A percentile compares a stretch with the other conserved stretches of the same genome.
phyloP scores from a whole-genome alignment of 257 asterid species.

The Marsdenia floribunda region DNA sequence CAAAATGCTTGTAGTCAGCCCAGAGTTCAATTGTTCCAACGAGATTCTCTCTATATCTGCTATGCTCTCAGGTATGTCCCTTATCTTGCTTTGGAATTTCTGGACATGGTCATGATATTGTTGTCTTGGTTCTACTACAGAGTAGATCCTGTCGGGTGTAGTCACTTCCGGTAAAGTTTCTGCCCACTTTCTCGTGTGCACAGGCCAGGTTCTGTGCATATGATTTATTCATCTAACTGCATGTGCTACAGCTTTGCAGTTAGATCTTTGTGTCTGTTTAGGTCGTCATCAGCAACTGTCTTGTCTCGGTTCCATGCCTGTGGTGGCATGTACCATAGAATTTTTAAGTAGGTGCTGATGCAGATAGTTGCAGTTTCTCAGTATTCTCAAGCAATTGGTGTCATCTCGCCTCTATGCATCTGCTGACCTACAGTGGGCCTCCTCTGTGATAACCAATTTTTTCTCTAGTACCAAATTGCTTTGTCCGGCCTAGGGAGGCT shows the following conservation, averaged over 20 bases:
- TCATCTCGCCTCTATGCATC: slow-evolving; percentile 98
- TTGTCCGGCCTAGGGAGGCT: slow-evolving; percentile 99
- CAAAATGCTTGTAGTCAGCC: slow-evolving; percentile 93
- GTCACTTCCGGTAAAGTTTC: neutral
- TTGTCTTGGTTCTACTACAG: slow-evolving; percentile 5
- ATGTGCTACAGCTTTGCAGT: slow-evolving; percentile 40
- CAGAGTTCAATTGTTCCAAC: slow-evolving; percentile 86
- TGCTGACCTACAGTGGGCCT: slow-evolving; percentile 99
- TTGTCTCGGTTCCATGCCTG: slow-evolving; percentile 86
- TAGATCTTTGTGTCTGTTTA: slow-evolving; percentile 52
- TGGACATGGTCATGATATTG: slow-evolving; percentile 5
- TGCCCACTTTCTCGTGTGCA: slow-evolving; percentile 30
- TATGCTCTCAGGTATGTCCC: slow-evolving; percentile 82
- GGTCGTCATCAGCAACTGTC: slow-evolving; percentile 94
- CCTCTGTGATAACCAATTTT: slow-evolving; percentile 98
- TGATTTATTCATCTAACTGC: slow-evolving; percentile 35
- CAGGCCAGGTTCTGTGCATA: slow-evolving; percentile 37
- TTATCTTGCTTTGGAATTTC: neutral
- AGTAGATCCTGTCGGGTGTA: slow-evolving; percentile 9
- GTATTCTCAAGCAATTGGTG: slow-evolving; percentile 98
- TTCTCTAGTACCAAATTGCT: slow-evolving; percentile 99
- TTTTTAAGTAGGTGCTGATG: slow-evolving; percentile 97
- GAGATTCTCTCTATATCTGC: slow-evolving; percentile 92
- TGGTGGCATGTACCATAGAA: slow-evolving; percentile 79
- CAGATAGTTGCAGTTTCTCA: slow-evolving; percentile 99